Evolutionary conservation across 139 green algal species (phyloP).

Genomic region (Micromonas commoda): DNA sequence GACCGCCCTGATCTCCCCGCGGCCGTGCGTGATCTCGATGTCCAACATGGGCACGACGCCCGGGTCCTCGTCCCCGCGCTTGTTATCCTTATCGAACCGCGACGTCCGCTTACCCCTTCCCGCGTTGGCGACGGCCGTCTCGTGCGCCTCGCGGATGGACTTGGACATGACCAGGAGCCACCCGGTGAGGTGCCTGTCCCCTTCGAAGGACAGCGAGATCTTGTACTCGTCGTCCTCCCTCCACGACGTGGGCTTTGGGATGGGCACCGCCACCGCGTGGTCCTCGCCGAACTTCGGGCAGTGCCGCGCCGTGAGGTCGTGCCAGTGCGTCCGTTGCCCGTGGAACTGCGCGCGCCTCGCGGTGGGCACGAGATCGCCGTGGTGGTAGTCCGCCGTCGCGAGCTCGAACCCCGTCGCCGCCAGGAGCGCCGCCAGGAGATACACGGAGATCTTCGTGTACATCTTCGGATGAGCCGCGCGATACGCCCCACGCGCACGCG

Average conservation of each 20-base stretch:
- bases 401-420: no score
- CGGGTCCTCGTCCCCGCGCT: constrained; percentile 2
- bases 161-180: neutral
- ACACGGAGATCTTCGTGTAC: no score
- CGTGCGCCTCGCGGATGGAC: no score
- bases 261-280: constrained; percentile 27
- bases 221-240: constrained; percentile 33
- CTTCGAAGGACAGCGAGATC: constrained; percentile 15
- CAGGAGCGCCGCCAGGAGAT: no score
- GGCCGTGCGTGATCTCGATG: constrained; percentile 7
- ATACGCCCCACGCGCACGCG: no score
- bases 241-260: constrained; percentile 25
- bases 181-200: neutral
- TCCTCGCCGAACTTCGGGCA: constrained; percentile 34
- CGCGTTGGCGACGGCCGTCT: neutral
- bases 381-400: constrained; percentile 4
- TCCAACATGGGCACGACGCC: constrained; percentile 12
- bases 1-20: constrained; percentile 22
- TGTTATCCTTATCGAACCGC: constrained; percentile 4
- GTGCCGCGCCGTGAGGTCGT: constrained; percentile 37
- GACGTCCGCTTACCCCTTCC: constrained; percentile 20
- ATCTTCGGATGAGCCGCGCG: no score
- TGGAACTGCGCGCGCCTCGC: constrained; percentile 36
- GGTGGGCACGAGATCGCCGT: constrained; percentile 34
- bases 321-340: constrained; percentile 35